Percentiles rank a stretch among this genome's conserved stretches.
Conservation (phyloP, 2,329 filamentous ascomycete species). For the Trichoderma oligosporum region DNA sequence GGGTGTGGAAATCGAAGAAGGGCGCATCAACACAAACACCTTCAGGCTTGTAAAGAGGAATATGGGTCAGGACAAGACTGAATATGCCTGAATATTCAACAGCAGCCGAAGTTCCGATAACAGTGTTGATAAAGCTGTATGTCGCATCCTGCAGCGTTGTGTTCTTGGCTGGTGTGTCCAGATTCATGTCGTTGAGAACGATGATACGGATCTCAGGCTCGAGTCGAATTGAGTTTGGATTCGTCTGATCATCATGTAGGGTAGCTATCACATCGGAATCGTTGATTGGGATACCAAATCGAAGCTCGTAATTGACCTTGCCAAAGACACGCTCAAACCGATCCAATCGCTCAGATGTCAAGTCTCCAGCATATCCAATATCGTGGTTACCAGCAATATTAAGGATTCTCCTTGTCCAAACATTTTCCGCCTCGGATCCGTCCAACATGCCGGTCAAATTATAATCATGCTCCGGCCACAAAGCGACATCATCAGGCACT, state of each 20-base stretch:
- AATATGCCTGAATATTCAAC: conserved; percentile 63
- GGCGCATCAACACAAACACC: conserved; percentile 83
- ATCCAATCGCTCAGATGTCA: conserved; percentile 68
- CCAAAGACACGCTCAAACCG: conserved; percentile 86
- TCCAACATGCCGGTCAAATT: conserved; percentile 49
- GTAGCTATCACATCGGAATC: conserved; percentile 39
- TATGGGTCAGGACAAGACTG: conserved; percentile 85
- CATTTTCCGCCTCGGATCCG: conserved; percentile 40
- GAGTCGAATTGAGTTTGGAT: conserved; percentile 46
- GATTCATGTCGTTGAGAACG: conserved; percentile 87
- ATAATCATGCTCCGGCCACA: conserved; percentile 47
- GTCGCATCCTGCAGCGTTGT: conserved; percentile 67
- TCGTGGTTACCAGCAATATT: conserved; percentile 95
- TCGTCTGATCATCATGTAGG: conserved; percentile 40
- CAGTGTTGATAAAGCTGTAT: conserved; percentile 69
- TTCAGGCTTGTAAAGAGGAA: conserved; percentile 78
- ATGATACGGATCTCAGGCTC: conserved; percentile 73
- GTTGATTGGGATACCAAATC: conserved; percentile 58
- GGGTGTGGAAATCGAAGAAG: conserved; percentile 72
- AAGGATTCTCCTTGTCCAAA: conserved; percentile 75
- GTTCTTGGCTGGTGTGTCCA: conserved; percentile 76
- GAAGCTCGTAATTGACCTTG: conserved; percentile 83
- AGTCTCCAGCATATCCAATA: conserved; percentile 90
- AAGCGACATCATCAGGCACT: conserved; percentile 55
- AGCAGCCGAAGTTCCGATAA: conserved; percentile 59